These are phyloP conservation scores for Athelia sp. DNA, from an alignment of 1,284 basidiomycete genomes.

Conservation along the genomic window DNA sequence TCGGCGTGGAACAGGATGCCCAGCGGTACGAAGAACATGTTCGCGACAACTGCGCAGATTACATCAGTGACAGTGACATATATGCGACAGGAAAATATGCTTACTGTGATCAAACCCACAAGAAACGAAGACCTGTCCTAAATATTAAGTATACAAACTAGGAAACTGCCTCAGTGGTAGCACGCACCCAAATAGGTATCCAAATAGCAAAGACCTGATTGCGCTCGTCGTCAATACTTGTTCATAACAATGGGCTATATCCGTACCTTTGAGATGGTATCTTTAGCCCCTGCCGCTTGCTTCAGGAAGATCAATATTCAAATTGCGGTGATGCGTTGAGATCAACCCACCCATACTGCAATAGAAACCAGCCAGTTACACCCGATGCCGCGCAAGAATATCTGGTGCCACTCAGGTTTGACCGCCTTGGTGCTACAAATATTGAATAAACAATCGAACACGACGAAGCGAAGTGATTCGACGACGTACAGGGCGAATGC, in stretches of 20 bases:
- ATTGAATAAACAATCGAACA: constrained; percentile 1
- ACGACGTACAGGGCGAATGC: constrained; percentile 48
- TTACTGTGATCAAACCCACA: constrained; percentile 70
- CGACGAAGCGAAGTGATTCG: neutral
- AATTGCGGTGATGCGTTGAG: neutral
- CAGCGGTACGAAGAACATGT: constrained; percentile 72
- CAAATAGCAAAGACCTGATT: constrained; percentile 58
- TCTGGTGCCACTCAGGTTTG: constrained; percentile 67
- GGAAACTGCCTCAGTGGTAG: constrained; percentile 2
- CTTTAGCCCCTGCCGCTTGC: constrained; percentile 71
- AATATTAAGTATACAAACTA: neutral
- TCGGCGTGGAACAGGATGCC: constrained; percentile 70
- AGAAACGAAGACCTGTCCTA: constrained; percentile 58
- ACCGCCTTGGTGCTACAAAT: constrained; percentile 52
- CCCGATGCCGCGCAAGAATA: constrained; percentile 72
- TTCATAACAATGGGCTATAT: neutral
- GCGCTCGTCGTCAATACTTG: neutral
- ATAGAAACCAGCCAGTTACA: constrained; percentile 78
- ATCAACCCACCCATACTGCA: constrained; percentile 64
- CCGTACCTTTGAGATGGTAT: constrained; percentile 64
- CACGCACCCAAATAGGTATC: constrained; percentile 70
- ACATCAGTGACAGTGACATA: neutral
- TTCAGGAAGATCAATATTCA: constrained; percentile 18
- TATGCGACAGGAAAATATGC: constrained; percentile 10
- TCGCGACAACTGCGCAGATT: constrained; percentile 48